Base-by-base conservation (phyloP, 1,284 basidiomycete species). In the Malassezia slooffiae region DNA sequence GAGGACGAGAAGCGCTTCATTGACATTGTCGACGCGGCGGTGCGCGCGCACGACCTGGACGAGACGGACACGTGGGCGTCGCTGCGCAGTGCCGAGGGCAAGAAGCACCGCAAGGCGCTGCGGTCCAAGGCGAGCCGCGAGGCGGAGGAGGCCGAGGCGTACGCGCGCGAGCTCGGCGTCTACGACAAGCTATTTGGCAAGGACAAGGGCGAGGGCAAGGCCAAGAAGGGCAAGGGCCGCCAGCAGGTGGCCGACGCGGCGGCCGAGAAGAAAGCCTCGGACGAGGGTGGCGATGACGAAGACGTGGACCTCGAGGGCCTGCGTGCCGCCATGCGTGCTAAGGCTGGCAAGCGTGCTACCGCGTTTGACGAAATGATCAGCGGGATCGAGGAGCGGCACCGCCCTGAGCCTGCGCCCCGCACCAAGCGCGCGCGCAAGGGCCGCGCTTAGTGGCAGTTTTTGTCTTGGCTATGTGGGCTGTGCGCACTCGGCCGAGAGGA, bases 121-220 rank as follows among this genome's bases (percentile, higher is more conserved):
- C 43, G 55, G 10, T 34, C 49, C 17, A 55, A 57, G 29, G 62
- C 62, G 1, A 16, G 50, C 29, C 40, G 50, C 1, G 62, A 66
- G 38, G 60, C 60, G 5, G 41, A 26, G 2, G 57, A 66, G 30
- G 61, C 62, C 3, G 60, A 62, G 30, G 56, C 55, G 31, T 50
- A 62, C 9, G 62, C 62, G 4, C 54, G 53, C 19, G 58, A 63
- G 50, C 49, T 70, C 9, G 65, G 67, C 34, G 63, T 70, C 1
- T 68, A 58, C 56, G 67, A 70, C 32, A 55, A 63, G 20, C 41
- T 70, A 2, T 70, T 61, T 20, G 65, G 65, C 16, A 45, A 50
- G 29, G 33, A 39, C 26, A 39, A 32, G 17, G 48, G 41, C 12
- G 43, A 48, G 32, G 45, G 33, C 12, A 58, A 54, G 27, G 47